Base-by-base conservation (phyloP, 139 green algal genomes). In the Haematococcus sp. region DNA sequence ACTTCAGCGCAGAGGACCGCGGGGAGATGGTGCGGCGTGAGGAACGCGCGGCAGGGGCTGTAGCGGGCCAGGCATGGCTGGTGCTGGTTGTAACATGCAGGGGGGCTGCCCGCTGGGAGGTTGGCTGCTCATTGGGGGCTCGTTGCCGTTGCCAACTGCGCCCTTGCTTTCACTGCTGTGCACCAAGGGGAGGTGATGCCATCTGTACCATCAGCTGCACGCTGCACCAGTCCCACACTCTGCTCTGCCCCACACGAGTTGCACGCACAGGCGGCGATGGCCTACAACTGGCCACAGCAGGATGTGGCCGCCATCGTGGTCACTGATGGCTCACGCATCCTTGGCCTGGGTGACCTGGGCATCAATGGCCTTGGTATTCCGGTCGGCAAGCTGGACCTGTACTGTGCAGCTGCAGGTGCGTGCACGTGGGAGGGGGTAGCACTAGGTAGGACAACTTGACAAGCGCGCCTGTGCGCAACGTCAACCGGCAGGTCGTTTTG, bases 331-430 rank as follows among this genome's bases (percentile, higher is more conserved):
- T 80, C 75, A 49, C 77, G 77, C 28, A 73, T 96, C 69, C 80
- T 96, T 30, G 91, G 91, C 13, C 79, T 96, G 56, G 89, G 89
- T 1, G 91, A 97, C 78, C 85, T 96, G 31, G 92, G 92, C 20
- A 66, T 85, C 22, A 90, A 93, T 73, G 92, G 92, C 73, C 90
- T 95, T 77, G 89, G 86, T 23, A 96, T 96, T 54, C 72, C 83
- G 22, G 54, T 84, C 23, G 87, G 94, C 33, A 98, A 98, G 88
- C 85, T 98, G 61, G 94, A 98, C 69, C 75, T 98, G 32, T 98
- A 98, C 80, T 90, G 93, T 40, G 93, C 87, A 7, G 93, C 91
- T 9, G 94, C 89, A 27, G 76, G 80, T 82, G 51, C 40, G 40
- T 11, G 40, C 11, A 49, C 40, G 7, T 7, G 7, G 7, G 7